These are phyloP conservation scores for Phytophthora capsici DNA, from an alignment of 352 stramenopile species.

Conservation along the genomic window DNA sequence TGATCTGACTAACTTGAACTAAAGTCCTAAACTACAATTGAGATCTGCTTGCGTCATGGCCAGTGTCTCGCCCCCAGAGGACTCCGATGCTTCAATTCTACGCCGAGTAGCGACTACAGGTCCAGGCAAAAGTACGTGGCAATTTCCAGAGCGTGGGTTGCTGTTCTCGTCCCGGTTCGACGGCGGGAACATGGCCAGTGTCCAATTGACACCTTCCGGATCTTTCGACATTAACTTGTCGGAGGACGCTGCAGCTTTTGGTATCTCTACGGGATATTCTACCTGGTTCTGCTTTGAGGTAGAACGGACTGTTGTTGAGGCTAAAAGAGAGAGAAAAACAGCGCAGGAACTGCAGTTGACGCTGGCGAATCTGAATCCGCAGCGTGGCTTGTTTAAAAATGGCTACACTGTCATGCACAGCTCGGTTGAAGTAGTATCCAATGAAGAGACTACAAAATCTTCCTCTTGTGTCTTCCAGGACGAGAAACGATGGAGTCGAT, in stretches of 20 bases:
- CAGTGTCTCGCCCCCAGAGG: neutral
- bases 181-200: slow-evolving; percentile 63
- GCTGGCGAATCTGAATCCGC: slow-evolving; percentile 82
- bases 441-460: slow-evolving; percentile 12
- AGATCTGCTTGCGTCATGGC: slow-evolving; percentile 3
- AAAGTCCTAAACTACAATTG: neutral
- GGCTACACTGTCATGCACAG: slow-evolving; percentile 83
- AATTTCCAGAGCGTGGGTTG: slow-evolving; percentile 51
- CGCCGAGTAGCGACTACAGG: slow-evolving; percentile 32
- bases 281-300: slow-evolving; percentile 93
- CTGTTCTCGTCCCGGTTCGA: slow-evolving; percentile 77
- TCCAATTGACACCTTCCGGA: slow-evolving; percentile 29
- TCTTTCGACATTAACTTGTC: slow-evolving; percentile 48
- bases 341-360: slow-evolving; percentile 57
- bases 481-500: slow-evolving; percentile 42
- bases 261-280: slow-evolving; percentile 65
- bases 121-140: slow-evolving; percentile 38
- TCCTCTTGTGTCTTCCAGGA: slow-evolving; percentile 58
- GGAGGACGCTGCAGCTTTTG: slow-evolving; percentile 46
- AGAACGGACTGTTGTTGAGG: slow-evolving; percentile 27
- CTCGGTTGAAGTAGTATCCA: slow-evolving; percentile 39
- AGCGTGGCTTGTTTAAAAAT: slow-evolving; percentile 74
- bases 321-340: slow-evolving; percentile 3
- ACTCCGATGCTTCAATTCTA: slow-evolving; percentile 13
- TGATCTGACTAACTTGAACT: slow-evolving; percentile 8